phyloP scores from a whole-genome alignment of 2,329 filamentous ascomycete species.

The Talaromyces verruculosus region DNA sequence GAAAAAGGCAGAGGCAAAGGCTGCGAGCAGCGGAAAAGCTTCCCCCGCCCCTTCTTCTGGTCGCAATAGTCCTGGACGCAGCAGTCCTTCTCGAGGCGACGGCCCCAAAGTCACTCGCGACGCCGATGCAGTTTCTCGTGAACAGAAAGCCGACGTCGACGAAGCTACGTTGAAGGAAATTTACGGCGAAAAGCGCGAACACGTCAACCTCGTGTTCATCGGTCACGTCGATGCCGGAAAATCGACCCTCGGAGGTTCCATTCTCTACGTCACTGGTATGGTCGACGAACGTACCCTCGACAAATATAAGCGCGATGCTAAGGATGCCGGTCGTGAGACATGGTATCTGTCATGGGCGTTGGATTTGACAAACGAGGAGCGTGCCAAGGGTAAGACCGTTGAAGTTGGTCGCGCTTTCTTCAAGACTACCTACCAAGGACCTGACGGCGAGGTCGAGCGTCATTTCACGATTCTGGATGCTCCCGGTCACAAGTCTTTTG shows the following conservation, averaged over 20 bases:
- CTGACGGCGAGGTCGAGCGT: slow-evolving; percentile 67
- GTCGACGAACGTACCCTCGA: slow-evolving; percentile 99
- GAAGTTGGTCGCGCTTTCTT: slow-evolving; percentile 96
- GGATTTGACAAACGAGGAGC: slow-evolving; percentile 94
- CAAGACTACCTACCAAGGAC: slow-evolving; percentile 62
- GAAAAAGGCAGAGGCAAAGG: slow-evolving; percentile 56
- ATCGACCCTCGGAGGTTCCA: slow-evolving; percentile 90
- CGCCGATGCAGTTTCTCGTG: slow-evolving; percentile 79
- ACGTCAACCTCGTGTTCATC: slow-evolving; percentile 95
- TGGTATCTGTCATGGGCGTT: slow-evolving; percentile 99
- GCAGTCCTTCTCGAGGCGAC: slow-evolving; percentile 68
- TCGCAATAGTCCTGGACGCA: slow-evolving; percentile 73
- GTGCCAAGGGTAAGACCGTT: slow-evolving; percentile 95
- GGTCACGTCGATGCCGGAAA: slow-evolving; percentile 98
- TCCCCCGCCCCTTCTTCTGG: slow-evolving; percentile 82
- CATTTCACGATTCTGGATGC: slow-evolving; percentile 96
- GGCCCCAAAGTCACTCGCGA: slow-evolving; percentile 62
- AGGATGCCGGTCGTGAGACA: slow-evolving; percentile 92
- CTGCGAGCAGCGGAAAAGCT: slow-evolving; percentile 65
- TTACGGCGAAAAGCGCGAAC: slow-evolving; percentile 75
- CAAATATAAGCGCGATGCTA: slow-evolving; percentile 95
- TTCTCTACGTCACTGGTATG: slow-evolving; percentile 93
- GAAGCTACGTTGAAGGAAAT: slow-evolving; percentile 88
- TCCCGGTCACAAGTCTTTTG: slow-evolving; percentile 95
- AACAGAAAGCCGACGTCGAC: slow-evolving; percentile 77